Conservation (phyloP, 345 rosid genomes). For the Rhizophora apiculata region DNA sequence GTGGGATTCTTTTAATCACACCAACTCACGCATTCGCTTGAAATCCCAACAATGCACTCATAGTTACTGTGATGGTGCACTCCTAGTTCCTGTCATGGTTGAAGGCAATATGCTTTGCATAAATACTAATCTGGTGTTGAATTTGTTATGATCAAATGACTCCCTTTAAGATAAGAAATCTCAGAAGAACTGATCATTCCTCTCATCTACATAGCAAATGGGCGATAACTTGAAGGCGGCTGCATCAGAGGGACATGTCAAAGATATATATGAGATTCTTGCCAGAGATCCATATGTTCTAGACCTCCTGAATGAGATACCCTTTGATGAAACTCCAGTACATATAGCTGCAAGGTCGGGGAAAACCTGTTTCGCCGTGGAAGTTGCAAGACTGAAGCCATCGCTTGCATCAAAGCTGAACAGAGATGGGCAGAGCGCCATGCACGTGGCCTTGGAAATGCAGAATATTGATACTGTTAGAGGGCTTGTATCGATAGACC, state of each 20-base stretch:
- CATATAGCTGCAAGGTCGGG: conserved; percentile 31
- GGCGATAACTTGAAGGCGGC: conserved; percentile 9
- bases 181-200: too few relatives aligned
- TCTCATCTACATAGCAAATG: neutral
- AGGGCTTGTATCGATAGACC: conserved; percentile 12
- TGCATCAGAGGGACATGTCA: conserved; percentile 18
- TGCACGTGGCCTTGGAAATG: conserved; percentile 20
- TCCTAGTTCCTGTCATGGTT: too few relatives aligned
- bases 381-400: conserved; percentile 21
- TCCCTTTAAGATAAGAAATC: too few relatives aligned
- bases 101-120: too few relatives aligned
- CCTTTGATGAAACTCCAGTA: conserved; percentile 33
- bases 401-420: conserved; percentile 19
- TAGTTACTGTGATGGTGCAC: too few relatives aligned
- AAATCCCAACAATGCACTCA: too few relatives aligned
- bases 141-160: too few relatives aligned
- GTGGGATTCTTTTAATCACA: too few relatives aligned
- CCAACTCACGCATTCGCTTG: too few relatives aligned
- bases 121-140: too few relatives aligned
- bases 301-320: conserved; percentile 5
- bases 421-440: conserved; percentile 13
- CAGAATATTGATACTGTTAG: neutral
- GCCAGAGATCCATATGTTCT: conserved; percentile 22
- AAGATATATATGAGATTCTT: conserved; percentile 17
- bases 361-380: conserved; percentile 24